These are phyloP conservation scores for Sporisorium scitamineum DNA, from an alignment of 1,284 basidiomycete species.

Conservation along the genomic window DNA sequence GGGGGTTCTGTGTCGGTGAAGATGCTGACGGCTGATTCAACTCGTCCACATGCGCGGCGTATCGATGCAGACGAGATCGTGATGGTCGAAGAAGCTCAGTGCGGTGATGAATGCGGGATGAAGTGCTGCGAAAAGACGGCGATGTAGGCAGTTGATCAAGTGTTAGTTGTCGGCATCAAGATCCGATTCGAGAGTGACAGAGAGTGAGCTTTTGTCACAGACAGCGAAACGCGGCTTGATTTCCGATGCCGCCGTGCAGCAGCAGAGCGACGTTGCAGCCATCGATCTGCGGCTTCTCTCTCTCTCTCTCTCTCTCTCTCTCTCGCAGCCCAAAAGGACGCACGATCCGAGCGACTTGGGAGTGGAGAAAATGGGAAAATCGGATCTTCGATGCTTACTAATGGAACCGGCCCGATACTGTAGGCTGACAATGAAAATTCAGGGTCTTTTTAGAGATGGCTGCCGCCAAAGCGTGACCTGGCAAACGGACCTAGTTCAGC, in stretches of 20 bases:
- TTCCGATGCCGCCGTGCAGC: slow-evolving; percentile 27
- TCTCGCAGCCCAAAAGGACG: neutral
- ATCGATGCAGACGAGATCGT: neutral
- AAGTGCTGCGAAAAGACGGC: no score
- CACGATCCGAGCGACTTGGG: neutral
- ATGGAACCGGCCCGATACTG: no score
- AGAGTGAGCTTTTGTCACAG: neutral
- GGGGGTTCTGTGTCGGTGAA: neutral
- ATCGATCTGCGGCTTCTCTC: slow-evolving; percentile 17
- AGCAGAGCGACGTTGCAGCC: neutral
- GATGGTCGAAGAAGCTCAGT: no score
- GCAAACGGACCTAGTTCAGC: neutral
- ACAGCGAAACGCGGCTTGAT: neutral
- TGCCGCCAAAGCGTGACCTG: neutral
- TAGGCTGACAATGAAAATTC: neutral
- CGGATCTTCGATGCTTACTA: no score
- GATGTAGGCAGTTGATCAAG: no score
- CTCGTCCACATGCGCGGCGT: no score
- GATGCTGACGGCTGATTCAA: no score
- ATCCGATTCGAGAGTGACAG: neutral
- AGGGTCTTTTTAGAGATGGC: neutral
- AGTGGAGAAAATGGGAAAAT: neutral
- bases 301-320: no score
- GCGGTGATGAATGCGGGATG: no score
- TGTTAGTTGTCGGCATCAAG: neutral